Base-by-base conservation (phyloP, 495 filamentous ascomycete genomes). In the Tuber aestivum region DNA sequence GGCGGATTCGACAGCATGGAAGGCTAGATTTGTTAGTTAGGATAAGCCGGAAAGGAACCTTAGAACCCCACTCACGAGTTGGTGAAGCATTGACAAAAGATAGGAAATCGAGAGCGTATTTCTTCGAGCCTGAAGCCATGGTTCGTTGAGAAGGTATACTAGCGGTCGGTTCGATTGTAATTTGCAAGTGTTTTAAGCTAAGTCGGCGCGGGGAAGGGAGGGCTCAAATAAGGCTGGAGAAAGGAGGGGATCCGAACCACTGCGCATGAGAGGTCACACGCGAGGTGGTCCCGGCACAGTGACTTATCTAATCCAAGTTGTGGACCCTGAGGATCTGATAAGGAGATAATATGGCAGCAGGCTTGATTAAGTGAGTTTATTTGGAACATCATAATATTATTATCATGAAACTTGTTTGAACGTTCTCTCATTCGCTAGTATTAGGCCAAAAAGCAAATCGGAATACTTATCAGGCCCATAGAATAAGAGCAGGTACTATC, bases 81-180 rank as follows among this genome's bases (percentile, higher is more conserved):
- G 96, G 95, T 71, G 94, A 97, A 73, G 91, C 91, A 85, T 97
- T 95, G 83, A 99, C 90, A 86, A 97, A 99, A 83, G 92, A 91
- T 80, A 97, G 84, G 82, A 99, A 97, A 84, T 94, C 92, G 85
- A 92, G 85, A 72, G 92, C 94, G 75, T 87, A 85, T 81, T 87
- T 85, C 72, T 90, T 87, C 44, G 88, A 84, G 72, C 88, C 87
- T 37, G 88, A 87, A 68, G 89, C 86, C 90, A 92, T 91, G 73
- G 80, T 86, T 80, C 83, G 77, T n/a, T 75, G 45, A 32, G 42
- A 41, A 35, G 69, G n/a, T 72, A 38, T 70, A 3, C 10, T n/a
- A 10, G 50, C 12, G 71, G 41, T 41, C 35, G 38, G 69, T 27
- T 35, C 20, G 69, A 50, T 72, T 41, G 37, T n/a, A 37, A 48